These are phyloP conservation scores for Sporothrix luriei DNA, from an alignment of 2,329 filamentous ascomycete species.

Conservation along the genomic window DNA sequence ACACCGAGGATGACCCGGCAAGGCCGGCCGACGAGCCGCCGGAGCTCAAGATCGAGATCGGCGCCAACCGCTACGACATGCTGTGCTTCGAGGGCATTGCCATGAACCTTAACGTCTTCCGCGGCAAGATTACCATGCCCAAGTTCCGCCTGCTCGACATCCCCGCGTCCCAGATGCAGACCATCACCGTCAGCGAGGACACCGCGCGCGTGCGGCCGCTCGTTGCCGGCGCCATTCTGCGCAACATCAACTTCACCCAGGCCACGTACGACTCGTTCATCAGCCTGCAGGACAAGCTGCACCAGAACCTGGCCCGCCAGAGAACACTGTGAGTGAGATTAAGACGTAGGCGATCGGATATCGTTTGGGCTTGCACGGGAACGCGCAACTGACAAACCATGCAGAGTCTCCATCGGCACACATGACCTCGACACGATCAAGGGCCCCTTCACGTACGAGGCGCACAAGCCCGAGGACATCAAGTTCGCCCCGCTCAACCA, in stretches of 20 bases:
- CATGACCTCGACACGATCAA: slow-evolving; percentile 93
- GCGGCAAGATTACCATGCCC: slow-evolving; percentile 72
- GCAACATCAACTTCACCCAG: slow-evolving; percentile 88
- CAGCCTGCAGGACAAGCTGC: slow-evolving; percentile 93
- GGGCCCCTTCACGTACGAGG: slow-evolving; percentile 96
- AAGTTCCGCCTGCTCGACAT: slow-evolving; percentile 78
- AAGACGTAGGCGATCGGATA: too few relatives aligned
- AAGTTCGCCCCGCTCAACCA: slow-evolving; percentile 91
- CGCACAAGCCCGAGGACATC: slow-evolving; percentile 86
- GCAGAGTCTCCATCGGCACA: slow-evolving; percentile 84
- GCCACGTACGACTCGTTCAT: slow-evolving; percentile 97
- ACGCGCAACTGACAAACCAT: too few relatives aligned
- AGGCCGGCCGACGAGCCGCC: slow-evolving; percentile 81
- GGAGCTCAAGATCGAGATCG: slow-evolving; percentile 97
- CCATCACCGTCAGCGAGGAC: slow-evolving; percentile 74
- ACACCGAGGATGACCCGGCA: slow-evolving; percentile 72
- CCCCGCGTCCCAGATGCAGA: slow-evolving; percentile 71
- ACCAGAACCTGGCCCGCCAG: slow-evolving; percentile 92
- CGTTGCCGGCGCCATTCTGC: slow-evolving; percentile 84
- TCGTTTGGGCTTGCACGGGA: too few relatives aligned
- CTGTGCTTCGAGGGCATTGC: slow-evolving; percentile 97
- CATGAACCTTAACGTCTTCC: slow-evolving; percentile 94
- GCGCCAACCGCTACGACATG: slow-evolving; percentile 86
- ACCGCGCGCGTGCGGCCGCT: slow-evolving; percentile 82
- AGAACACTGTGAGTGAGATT: slow-evolving; percentile 63